phyloP scores from a whole-genome alignment of 805 yeast species.

The Starmera dryadoides region DNA sequence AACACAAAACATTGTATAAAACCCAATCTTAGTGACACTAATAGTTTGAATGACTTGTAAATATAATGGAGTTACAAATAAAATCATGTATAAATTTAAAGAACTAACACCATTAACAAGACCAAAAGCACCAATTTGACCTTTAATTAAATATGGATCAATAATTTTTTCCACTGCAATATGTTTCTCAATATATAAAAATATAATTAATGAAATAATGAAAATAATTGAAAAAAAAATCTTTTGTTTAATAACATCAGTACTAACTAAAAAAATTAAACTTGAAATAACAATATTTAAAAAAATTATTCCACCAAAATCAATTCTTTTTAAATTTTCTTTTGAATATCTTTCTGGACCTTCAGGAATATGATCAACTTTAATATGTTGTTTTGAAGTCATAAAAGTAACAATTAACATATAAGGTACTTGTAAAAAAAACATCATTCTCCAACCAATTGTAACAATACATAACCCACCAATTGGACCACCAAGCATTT shows the following conservation, averaged over 20 bases:
- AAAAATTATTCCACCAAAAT: constrained; percentile 32
- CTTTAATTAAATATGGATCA: constrained; percentile 31
- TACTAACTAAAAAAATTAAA: constrained; percentile 27
- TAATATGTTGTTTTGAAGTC: constrained; percentile 25
- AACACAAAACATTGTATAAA: constrained; percentile 33
- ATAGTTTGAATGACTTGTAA: constrained; percentile 36
- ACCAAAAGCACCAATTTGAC: constrained; percentile 30
- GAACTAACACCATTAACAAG: constrained; percentile 30
- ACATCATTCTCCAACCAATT: constrained; percentile 40
- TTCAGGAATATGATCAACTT: constrained; percentile 20
- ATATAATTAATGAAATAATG: constrained; percentile 14
- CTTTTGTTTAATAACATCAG: constrained; percentile 11
- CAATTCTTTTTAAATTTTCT: constrained; percentile 29
- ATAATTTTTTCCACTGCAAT: constrained; percentile 31
- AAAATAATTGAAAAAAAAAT: constrained; percentile 6
- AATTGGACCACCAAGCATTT: constrained; percentile 35
- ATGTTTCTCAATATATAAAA: constrained; percentile 27
- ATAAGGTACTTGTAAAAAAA: constrained; percentile 33
- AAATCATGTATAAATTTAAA: constrained; percentile 26
- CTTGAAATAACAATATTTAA: constrained; percentile 27
- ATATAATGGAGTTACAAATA: constrained; percentile 33
- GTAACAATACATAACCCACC: constrained; percentile 32
- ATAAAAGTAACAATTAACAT: constrained; percentile 21
- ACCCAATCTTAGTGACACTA: constrained; percentile 30
- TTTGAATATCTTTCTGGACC: constrained; percentile 21